Evolutionary conservation across 257 asterid species (phyloP), one percentile per base, ranked within the genome.

Genomic region (Echium plantagineum): DNA sequence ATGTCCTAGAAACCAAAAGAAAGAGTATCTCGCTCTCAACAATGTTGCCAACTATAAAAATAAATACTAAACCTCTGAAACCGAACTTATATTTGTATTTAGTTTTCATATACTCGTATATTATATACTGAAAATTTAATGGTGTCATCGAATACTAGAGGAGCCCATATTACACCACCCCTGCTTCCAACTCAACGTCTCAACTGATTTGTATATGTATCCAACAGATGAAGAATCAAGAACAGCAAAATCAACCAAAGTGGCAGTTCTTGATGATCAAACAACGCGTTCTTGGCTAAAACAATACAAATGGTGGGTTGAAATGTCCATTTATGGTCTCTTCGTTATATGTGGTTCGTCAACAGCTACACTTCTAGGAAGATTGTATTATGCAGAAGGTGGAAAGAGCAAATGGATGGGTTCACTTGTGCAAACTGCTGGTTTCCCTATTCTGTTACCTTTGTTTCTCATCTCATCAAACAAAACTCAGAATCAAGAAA

Each of bases 401-500:
- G 85, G 90, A 17, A 70, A 74, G 16, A 72, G 74, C 79, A 80
- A 71, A 67, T 78, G 78, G 72, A 49, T 80, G 32, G 72, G 63
- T 18, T 62, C 83, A 15, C 67, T 80, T 7, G 65, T 70, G 15
- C 86, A 83, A 61, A 56, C 62, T 5, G 66, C 58, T 5, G 81
- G 86, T 15, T 83, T 80, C 6, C 90, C 84, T 3, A 17, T 71
- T 9, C 71, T 80, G 30, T 52, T 80, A 19, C 93, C 84, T 8
- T 30, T 77, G 15, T 57, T 75, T 20, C 54, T 10, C 64, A 47
- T 59, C 32, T 52, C 69, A 71, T 28, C 57, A 54, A 48, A 62
- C 15, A 55, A 54, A 5, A 46, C 28, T 18, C 53, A 9, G n/a
- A 15, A 30, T 46, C 6, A 21, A 2, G 56, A 42, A 10, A 7